Percentiles rank a stretch among this genome's conserved stretches.
These are phyloP conservation scores for Colletotrichum sp. DNA, from an alignment of 2,329 filamentous ascomycete genomes.

Conservation along the genomic window DNA sequence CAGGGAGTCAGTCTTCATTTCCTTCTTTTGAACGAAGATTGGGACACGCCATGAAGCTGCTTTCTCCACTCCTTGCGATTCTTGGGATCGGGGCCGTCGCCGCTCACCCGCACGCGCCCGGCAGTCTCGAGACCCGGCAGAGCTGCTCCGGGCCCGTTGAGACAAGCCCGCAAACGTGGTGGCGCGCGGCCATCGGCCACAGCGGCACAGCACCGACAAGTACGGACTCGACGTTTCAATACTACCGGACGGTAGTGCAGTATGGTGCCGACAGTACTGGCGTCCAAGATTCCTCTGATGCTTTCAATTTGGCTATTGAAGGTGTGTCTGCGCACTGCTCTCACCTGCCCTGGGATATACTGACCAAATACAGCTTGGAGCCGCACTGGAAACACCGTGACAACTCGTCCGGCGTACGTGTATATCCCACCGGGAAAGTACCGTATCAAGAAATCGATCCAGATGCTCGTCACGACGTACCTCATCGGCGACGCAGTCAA, in stretches of 20 bases:
- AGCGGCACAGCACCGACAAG: slow-evolving; percentile 29
- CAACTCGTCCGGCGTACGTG: slow-evolving; percentile 24
- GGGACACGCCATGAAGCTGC: slow-evolving; percentile 3
- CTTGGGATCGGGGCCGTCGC: not conserved
- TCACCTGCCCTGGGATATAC: not conserved
- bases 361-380: slow-evolving; percentile 25
- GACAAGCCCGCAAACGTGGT: slow-evolving; percentile 25
- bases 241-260: slow-evolving; percentile 28
- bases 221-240: slow-evolving; percentile 27
- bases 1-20: not conserved
- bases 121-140: not conserved
- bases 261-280: slow-evolving; percentile 32
- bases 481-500: slow-evolving; percentile 33
- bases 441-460: slow-evolving; percentile 31
- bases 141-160: slow-evolving; percentile 8
- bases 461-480: slow-evolving; percentile 34
- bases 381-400: slow-evolving; percentile 30
- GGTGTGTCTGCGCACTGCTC: not conserved
- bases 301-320: slow-evolving; percentile 30
- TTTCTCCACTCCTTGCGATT: not conserved
- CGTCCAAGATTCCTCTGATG: slow-evolving; percentile 27
- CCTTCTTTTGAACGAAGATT: not conserved
- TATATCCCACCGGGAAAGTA: slow-evolving; percentile 36
- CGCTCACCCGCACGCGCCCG: not conserved
- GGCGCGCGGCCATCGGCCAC: slow-evolving; percentile 28